Evolutionary conservation across 2,329 filamentous ascomycete species (phyloP), one percentile per base, ranked within the genome.

Genomic region (Emmonsia crescens): DNA sequence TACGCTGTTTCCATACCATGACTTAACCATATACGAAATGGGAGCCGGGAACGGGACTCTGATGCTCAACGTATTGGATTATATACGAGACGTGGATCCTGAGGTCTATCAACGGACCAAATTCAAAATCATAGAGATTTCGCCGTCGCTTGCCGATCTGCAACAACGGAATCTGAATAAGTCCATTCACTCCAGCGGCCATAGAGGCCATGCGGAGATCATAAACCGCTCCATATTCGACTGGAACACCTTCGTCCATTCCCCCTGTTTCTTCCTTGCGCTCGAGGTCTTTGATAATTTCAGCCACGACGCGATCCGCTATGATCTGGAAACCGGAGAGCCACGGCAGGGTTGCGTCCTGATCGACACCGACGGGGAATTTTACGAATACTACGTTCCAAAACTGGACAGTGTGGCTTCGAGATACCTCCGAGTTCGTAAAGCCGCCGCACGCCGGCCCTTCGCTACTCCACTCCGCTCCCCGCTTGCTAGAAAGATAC

Each of bases 281-380:
- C 88, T 99, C 76, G 94, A 99, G 76, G 94, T 99, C 66, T 96
- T 96, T 71, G 94, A 99, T 79, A 99, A 99, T 77, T 97, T 99
- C 73, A 87, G 91, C 42, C 95, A 99, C 78, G 94, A 99, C 77
- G 84, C 87, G 63, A 85, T 99, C 64, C 92, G 95, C 65, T 99
- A 97, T 78, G 88, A 97, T 75, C 81, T 88, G 12, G 76, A 81
- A 63, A 95, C 91, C 12, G 89, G 91, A 72, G 80, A 88, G 66
- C 89, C 93, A 0, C 82, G 96, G 60, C 95, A 99, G 77, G 91
- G 91, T 57, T 87, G 87, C 64, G 92, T 97, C 16, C 81, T 99
- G 46, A 87, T 99, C 70, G 91, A 96, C 72, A 81, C 79, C 9
- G 80, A 86, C 49, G 93, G 93, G 70, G 92, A 97, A 71, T 94